phyloP scores from a whole-genome alignment of 139 green algal genomes.

The Deuterostichococcus epilithicus region DNA sequence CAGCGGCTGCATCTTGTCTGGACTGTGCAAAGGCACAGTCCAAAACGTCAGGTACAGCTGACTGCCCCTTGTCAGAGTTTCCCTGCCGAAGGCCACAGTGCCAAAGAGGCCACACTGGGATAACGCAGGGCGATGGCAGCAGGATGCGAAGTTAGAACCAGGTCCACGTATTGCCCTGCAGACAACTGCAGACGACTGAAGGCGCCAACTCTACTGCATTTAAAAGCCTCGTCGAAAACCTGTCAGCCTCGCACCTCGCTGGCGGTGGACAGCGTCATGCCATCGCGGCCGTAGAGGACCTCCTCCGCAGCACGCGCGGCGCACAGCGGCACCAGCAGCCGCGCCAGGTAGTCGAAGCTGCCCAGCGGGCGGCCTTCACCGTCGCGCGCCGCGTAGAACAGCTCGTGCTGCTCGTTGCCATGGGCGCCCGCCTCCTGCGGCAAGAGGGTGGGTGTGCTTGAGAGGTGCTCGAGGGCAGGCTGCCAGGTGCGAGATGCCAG shows the following conservation, averaged over 20 bases:
- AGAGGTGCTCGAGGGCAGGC: too few species aligned
- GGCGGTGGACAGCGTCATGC: slow-evolving; percentile 47
- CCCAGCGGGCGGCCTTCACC: slow-evolving; percentile 20
- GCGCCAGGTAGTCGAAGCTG: slow-evolving; percentile 36
- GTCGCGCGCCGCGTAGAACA: neutral
- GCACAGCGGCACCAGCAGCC: slow-evolving; percentile 55
- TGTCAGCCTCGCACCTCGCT: slow-evolving; percentile 29
- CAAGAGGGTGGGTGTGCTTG: too few species aligned
- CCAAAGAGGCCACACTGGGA: neutral
- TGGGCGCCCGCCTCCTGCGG: neutral
- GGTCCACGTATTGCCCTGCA: neutral
- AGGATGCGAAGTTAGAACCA: neutral
- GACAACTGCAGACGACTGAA: neutral
- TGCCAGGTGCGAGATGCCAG: too few species aligned
- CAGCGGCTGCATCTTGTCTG: too few species aligned
- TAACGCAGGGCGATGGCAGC: neutral
- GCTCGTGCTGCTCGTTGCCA: neutral
- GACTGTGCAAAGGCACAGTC: too few species aligned
- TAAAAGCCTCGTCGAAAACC: too few species aligned
- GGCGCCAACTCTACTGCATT: too few species aligned
- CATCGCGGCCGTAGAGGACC: slow-evolving; percentile 45
- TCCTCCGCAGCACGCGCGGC: slow-evolving; percentile 50
- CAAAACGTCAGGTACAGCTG: too few species aligned
- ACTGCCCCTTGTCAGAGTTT: too few species aligned
- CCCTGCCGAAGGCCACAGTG: neutral